Evolutionary conservation across 148 eudicot species (phyloP).

Genomic region (Rhododendron ovatum): DNA sequence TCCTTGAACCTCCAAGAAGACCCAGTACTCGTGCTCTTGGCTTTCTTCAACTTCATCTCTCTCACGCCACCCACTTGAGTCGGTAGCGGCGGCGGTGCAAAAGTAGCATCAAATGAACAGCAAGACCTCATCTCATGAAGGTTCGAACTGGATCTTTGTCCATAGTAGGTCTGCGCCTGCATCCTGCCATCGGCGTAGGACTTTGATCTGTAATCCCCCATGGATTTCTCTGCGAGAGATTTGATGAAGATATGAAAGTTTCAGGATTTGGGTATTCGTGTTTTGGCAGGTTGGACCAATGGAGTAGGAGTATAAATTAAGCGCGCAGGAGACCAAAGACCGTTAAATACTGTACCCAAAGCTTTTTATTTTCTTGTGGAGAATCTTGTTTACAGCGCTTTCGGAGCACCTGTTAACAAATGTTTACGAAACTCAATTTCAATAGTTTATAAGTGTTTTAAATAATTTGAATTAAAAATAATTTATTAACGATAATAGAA

Average conservation of each 20-base stretch:
- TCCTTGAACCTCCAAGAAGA: conserved; percentile 55
- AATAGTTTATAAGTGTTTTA: too few species aligned
- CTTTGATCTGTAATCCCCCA: conserved; percentile 46
- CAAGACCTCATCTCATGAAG: conserved; percentile 42
- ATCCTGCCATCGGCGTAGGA: conserved; percentile 22
- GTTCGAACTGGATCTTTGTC: conserved; percentile 8
- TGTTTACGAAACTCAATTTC: too few species aligned
- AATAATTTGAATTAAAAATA: too few species aligned
- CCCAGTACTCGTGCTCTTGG: conserved; percentile 21
- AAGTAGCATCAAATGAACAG: conserved; percentile 18
- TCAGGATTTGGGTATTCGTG: neutral
- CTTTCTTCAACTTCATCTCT: conserved; percentile 42
- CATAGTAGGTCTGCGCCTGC: conserved; percentile 52
- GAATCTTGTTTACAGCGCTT: too few species aligned
- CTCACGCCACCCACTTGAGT: conserved; percentile 11
- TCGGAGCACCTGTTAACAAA: too few species aligned
- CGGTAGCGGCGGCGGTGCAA: neutral
- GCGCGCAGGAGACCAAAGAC: neutral
- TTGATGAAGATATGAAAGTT: neutral
- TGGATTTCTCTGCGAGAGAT: conserved; percentile 11
- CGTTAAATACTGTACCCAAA: neutral
- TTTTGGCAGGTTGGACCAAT: neutral
- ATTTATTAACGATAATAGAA: too few species aligned
- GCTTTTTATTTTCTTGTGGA: too few species aligned
- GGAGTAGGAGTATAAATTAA: neutral